phyloP scores from a whole-genome alignment of 331 rosid species.

The Malus hybrid region DNA sequence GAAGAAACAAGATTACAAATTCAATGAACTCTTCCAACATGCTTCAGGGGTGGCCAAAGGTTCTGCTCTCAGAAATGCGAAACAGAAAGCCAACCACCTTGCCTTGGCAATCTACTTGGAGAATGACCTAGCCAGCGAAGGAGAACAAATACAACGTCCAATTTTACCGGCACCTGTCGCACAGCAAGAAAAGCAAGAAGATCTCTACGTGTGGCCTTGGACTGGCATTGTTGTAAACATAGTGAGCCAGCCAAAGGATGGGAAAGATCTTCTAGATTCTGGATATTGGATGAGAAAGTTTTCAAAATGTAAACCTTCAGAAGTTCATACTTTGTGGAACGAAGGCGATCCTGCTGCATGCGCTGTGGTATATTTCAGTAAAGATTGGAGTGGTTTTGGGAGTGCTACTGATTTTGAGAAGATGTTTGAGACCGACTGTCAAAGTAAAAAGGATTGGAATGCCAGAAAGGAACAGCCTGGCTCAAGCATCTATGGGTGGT shows the following conservation, averaged over 20 bases:
- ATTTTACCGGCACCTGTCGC: conserved; percentile 22
- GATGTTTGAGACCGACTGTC: conserved; percentile 36
- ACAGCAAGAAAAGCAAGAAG: conserved; percentile 35
- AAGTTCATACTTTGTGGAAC: conserved; percentile 29
- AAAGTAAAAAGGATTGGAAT: conserved; percentile 58
- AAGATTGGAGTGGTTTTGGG: conserved; percentile 74
- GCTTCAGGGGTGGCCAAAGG: conserved; percentile 95
- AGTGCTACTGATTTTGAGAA: conserved; percentile 70
- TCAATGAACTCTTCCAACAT: conserved; percentile 75
- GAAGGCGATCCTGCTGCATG: conserved; percentile 28
- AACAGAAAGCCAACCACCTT: conserved; percentile 84
- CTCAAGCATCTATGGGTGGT: conserved; percentile 67
- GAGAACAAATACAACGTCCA: conserved; percentile 37
- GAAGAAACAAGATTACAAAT: conserved; percentile 88
- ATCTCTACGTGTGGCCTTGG: conserved; percentile 91
- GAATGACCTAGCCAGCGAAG: conserved; percentile 53
- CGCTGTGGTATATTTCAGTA: conserved; percentile 51
- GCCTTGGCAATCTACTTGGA: conserved; percentile 74
- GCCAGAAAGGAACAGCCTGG: conserved; percentile 25
- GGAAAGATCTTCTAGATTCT: conserved; percentile 23
- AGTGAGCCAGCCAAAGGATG: conserved; percentile 23
- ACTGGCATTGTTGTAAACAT: conserved; percentile 67
- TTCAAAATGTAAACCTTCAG: conserved; percentile 46
- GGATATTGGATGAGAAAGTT: conserved; percentile 52
- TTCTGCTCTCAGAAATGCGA: conserved; percentile 67